A percentile compares a stretch with the other conserved stretches of the same genome.
Evolutionary conservation across 495 filamentous ascomycete species (phyloP).

Genomic region (Physcia stellaris): DNA sequence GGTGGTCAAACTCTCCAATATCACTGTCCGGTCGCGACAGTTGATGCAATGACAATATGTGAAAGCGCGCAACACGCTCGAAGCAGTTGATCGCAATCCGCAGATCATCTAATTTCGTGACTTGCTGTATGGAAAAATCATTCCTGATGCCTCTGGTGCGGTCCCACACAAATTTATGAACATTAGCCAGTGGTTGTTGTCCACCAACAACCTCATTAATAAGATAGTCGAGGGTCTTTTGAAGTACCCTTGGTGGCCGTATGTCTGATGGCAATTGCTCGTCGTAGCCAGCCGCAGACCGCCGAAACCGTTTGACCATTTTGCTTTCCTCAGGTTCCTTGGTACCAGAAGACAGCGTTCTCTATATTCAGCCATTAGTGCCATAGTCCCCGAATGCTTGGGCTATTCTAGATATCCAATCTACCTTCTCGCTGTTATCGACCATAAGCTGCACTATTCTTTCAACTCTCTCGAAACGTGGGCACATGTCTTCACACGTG

Average conservation of each 20-base stretch:
- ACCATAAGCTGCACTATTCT: constrained; percentile 59
- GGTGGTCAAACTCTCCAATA: constrained; percentile 58
- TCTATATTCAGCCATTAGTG: too few species aligned
- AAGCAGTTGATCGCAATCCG: constrained; percentile 62
- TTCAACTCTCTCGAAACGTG: constrained; percentile 71
- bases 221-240: constrained; percentile 70
- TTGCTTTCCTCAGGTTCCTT: constrained; percentile 36
- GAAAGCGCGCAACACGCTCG: constrained; percentile 82
- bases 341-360: constrained; percentile 7
- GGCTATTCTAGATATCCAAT: constrained; percentile 4
- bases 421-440: constrained; percentile 46
- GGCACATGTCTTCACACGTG: constrained; percentile 88
- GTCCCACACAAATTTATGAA: constrained; percentile 90
- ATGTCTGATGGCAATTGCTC: constrained; percentile 87
- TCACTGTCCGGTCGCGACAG: constrained; percentile 49
- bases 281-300: constrained; percentile 86
- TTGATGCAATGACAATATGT: constrained; percentile 76
- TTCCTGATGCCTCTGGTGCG: constrained; percentile 82
- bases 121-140: constrained; percentile 83
- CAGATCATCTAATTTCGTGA: constrained; percentile 53
- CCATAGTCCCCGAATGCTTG: neutral
- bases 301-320: constrained; percentile 76
- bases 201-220: constrained; percentile 58
- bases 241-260: constrained; percentile 60
- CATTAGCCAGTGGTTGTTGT: constrained; percentile 45